These are phyloP conservation scores for Bipolaris cookei DNA, from an alignment of 2,329 filamentous ascomycete species.

Conservation along the genomic window DNA sequence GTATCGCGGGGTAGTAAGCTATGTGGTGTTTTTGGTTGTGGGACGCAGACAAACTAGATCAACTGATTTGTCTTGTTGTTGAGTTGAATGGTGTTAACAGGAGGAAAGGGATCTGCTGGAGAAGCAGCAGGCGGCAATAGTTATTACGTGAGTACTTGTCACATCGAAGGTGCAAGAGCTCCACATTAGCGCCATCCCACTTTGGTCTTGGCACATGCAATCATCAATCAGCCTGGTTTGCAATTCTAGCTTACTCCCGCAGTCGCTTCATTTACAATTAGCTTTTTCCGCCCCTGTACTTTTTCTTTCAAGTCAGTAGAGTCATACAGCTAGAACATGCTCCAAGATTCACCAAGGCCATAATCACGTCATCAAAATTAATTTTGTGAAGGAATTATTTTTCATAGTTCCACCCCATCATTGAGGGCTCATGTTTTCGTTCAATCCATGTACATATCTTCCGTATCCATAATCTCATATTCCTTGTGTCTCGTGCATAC, in stretches of 20 bases:
- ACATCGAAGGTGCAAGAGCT: conserved; percentile 33
- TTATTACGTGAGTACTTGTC: conserved; percentile 25
- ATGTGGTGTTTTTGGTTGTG: not conserved
- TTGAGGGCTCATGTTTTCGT: not conserved
- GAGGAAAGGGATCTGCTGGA: conserved; percentile 1
- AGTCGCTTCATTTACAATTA: not conserved
- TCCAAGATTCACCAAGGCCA: not conserved
- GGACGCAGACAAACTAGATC: conserved; percentile 7
- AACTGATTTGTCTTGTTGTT: conserved; percentile 10
- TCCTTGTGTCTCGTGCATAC: not conserved
- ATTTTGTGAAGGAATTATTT: not conserved
- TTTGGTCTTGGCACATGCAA: conserved; percentile 21
- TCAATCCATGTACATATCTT: not conserved
- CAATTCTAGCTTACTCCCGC: conserved; percentile 2
- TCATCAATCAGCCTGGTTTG: conserved; percentile 5
- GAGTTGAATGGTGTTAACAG: conserved; percentile 6
- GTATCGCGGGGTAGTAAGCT: conserved; percentile 23
- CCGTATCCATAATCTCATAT: not conserved
- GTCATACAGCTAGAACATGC: not conserved
- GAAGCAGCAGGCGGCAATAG: conserved; percentile 20
- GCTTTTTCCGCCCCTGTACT: not conserved
- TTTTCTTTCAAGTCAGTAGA: not conserved
- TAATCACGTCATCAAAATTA: no score
- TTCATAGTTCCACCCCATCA: not conserved
- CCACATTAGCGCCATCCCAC: conserved; percentile 23